Conservation (phyloP, 345 rosid genomes). For the Gossypium ekmanianum region DNA sequence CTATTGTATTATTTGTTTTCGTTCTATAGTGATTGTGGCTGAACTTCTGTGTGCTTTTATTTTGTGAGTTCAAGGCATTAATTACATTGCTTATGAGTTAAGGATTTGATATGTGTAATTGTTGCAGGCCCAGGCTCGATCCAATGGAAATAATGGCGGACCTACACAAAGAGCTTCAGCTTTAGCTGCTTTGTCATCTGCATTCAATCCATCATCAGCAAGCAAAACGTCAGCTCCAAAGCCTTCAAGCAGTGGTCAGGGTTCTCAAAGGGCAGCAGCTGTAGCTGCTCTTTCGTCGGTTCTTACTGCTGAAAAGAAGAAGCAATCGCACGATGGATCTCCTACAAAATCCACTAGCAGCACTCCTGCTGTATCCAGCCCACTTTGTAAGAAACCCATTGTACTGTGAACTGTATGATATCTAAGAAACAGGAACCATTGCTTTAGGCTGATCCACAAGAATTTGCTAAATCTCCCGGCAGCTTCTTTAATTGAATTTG, state of each 20-base stretch:
- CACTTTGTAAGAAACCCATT: conserved; percentile 37
- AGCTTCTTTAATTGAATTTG: neutral
- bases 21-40: neutral
- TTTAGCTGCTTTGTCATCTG: conserved; percentile 85
- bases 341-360: conserved; percentile 45
- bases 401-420: neutral
- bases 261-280: conserved; percentile 95
- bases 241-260: conserved; percentile 38
- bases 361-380: conserved; percentile 42
- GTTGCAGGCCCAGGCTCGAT: conserved; percentile 43
- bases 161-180: conserved; percentile 97
- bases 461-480: conserved; percentile 5
- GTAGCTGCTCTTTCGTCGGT: conserved; percentile 90
- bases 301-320: conserved; percentile 80
- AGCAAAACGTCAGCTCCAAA: conserved; percentile 38
- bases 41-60: neutral
- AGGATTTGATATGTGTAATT: neutral
- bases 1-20: neutral
- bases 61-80: neutral
- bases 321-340: conserved; percentile 54
- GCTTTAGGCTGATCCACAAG: conserved; percentile 6
- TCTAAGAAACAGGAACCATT: neutral
- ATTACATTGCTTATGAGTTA: neutral
- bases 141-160: conserved; percentile 77
- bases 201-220: conserved; percentile 63